Percentiles rank a stretch among this genome's conserved stretches.
These are phyloP conservation scores for Mucor racemosus DNA, from an alignment of 371 early-diverging fungal genomes.

Conservation along the genomic window DNA sequence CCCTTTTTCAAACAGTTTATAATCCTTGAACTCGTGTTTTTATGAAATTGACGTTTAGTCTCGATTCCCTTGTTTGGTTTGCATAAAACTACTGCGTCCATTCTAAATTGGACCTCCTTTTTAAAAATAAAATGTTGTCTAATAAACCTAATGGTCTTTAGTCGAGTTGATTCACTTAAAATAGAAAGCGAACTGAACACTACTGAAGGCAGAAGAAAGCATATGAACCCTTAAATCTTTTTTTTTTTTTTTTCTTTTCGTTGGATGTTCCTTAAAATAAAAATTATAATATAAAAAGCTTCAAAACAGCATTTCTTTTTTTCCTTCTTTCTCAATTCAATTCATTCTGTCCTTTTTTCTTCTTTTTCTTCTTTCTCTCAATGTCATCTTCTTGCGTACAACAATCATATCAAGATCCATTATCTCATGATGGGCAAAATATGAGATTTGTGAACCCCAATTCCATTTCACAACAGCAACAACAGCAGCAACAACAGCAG, in stretches of 20 bases:
- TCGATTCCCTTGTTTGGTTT: constrained; percentile 21
- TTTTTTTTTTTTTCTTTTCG: constrained; percentile 16
- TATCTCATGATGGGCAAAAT: constrained; percentile 17
- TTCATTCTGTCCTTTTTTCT: constrained; percentile 1
- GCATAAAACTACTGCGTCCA: constrained; percentile 17
- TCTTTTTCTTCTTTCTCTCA: neutral
- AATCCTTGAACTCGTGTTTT: constrained; percentile 24
- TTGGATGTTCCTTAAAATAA: constrained; percentile 5
- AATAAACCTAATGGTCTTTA: neutral
- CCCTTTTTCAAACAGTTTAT: neutral
- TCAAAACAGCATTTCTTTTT: constrained; percentile 11
- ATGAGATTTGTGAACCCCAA: constrained; percentile 35
- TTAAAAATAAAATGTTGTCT: constrained; percentile 13
- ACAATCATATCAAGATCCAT: constrained; percentile 16
- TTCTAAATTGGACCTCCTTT: constrained; percentile 33
- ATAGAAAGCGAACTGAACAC: constrained; percentile 10
- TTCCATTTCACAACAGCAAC: constrained; percentile 21
- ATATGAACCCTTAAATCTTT: constrained; percentile 16
- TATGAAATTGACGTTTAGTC: constrained; percentile 25
- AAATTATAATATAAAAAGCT: constrained; percentile 4
- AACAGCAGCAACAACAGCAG: constrained; percentile 17
- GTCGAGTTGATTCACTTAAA: constrained; percentile 18
- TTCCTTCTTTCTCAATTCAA: neutral
- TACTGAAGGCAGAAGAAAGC: neutral
- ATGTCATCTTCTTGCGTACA: constrained; percentile 38